A percentile compares a stretch with the other conserved stretches of the same genome.
These are phyloP conservation scores for Sporisorium graminicola DNA, from an alignment of 1,284 basidiomycete genomes.

Conservation along the genomic window DNA sequence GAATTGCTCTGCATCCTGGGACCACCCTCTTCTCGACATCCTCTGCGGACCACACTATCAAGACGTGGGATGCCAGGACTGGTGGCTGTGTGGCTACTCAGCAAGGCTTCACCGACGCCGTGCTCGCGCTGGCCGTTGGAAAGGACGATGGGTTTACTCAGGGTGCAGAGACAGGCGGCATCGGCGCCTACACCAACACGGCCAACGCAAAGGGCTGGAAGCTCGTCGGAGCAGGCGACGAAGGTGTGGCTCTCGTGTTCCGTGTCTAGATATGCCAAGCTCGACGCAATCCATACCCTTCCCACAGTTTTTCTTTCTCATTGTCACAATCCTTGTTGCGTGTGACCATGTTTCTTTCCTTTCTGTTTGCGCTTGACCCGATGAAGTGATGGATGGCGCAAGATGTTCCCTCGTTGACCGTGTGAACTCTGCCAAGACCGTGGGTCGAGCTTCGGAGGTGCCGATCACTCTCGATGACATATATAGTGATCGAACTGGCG, in stretches of 20 bases:
- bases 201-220: slow-evolving; percentile 62
- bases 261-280: slow-evolving; percentile 33
- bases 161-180: slow-evolving; percentile 66
- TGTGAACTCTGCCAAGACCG: background rate
- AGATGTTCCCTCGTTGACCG: background rate
- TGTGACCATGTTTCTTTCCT: background rate
- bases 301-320: background rate
- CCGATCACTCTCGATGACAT: slow-evolving; percentile 14
- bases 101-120: slow-evolving; percentile 84
- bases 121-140: slow-evolving; percentile 80
- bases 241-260: slow-evolving; percentile 68
- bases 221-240: slow-evolving; percentile 67
- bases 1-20: slow-evolving; percentile 77
- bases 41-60: slow-evolving; percentile 83
- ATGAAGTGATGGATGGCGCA: background rate
- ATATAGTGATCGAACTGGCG: slow-evolving; percentile 7
- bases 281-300: slow-evolving; percentile 27
- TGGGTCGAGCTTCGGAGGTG: slow-evolving; percentile 17
- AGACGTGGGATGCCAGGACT: slow-evolving; percentile 92
- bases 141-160: slow-evolving; percentile 69
- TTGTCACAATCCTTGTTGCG: slow-evolving; percentile 13
- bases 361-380: slow-evolving; percentile 4
- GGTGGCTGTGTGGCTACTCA: slow-evolving; percentile 83
- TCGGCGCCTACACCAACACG: slow-evolving; percentile 59
- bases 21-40: slow-evolving; percentile 79